Conservation (phyloP, 177 flowering plant species). For the Vitis hybrid region DNA sequence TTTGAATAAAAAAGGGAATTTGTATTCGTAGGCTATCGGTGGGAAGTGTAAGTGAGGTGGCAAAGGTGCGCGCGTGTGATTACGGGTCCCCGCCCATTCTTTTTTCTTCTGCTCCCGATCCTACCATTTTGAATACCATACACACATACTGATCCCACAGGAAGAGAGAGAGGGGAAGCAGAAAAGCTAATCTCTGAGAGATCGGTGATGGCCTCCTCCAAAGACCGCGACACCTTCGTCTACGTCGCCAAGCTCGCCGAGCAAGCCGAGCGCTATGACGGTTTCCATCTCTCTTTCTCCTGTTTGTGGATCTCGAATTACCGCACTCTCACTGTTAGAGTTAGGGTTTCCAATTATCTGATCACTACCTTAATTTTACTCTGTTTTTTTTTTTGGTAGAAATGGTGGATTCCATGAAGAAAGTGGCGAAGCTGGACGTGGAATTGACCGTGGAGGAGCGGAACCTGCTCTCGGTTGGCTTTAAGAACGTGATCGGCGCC, state of each 20-base stretch:
- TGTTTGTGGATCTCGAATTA: constrained; percentile 5
- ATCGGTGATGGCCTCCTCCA: constrained; percentile 36
- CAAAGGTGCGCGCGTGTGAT: background rate
- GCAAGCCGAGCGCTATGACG: constrained; percentile 56
- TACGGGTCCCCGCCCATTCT: background rate
- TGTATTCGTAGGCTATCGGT: too few species aligned
- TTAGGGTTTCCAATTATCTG: background rate
- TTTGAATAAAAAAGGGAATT: too few species aligned
- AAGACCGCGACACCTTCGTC: constrained; percentile 46
- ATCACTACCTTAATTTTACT: background rate
- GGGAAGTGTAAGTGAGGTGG: too few species aligned
- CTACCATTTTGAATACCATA: too few species aligned
- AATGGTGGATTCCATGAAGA: constrained; percentile 48
- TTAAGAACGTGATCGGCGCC: constrained; percentile 47
- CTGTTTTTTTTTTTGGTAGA: constrained; percentile 16
- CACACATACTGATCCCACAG: background rate
- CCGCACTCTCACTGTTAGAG: too few species aligned
- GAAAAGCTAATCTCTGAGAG: constrained; percentile 15
- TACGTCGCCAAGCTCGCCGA: constrained; percentile 61
- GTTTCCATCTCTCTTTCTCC: constrained; percentile 11
- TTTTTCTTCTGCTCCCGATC: background rate
- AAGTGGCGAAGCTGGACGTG: constrained; percentile 38
- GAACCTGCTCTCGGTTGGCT: constrained; percentile 48
- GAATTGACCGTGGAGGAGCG: constrained; percentile 50
- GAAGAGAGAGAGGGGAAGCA: background rate